phyloP scores from a whole-genome alignment of 2,329 filamentous ascomycete species.

The Stachybotrys elegans region DNA sequence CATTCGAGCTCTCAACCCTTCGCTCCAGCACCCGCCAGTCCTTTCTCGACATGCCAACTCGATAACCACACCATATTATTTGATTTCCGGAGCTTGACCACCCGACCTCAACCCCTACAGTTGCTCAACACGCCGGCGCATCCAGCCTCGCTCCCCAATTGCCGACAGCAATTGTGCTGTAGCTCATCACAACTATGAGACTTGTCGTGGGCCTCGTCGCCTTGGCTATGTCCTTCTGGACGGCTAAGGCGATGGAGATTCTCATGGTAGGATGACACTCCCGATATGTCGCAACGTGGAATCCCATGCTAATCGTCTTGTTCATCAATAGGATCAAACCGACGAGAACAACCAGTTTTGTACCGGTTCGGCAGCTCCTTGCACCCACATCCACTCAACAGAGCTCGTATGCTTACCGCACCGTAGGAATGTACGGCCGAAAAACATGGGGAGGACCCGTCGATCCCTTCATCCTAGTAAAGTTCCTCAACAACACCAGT shows the following conservation, averaged over 20 bases:
- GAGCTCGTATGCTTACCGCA: slow-evolving; percentile 4
- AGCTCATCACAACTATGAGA: slow-evolving; percentile 41
- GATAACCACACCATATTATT: no score
- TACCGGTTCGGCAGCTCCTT: slow-evolving; percentile 41
- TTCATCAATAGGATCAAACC: slow-evolving; percentile 59
- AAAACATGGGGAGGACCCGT: slow-evolving; percentile 82
- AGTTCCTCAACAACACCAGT: slow-evolving; percentile 60
- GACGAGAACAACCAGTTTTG: slow-evolving; percentile 78
- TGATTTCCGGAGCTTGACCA: no score
- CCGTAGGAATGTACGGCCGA: slow-evolving; percentile 82
- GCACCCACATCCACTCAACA: no score
- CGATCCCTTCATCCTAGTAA: slow-evolving; percentile 84
- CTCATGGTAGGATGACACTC: slow-evolving; percentile 40
- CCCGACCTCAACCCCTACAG: no score
- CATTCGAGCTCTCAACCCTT: no score
- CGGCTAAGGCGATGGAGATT: slow-evolving; percentile 52
- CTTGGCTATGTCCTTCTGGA: slow-evolving; percentile 50
- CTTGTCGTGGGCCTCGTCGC: slow-evolving; percentile 44
- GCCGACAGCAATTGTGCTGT: slow-evolving; percentile 5
- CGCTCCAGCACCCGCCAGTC: no score
- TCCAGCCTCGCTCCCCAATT: no score
- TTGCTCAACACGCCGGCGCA: no score
- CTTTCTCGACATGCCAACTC: no score
- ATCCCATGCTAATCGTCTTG: slow-evolving; percentile 15
- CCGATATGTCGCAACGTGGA: background rate